Base-by-base conservation (phyloP, 352 stramenopile genomes). In the Phytophthora ohioensis region DNA sequence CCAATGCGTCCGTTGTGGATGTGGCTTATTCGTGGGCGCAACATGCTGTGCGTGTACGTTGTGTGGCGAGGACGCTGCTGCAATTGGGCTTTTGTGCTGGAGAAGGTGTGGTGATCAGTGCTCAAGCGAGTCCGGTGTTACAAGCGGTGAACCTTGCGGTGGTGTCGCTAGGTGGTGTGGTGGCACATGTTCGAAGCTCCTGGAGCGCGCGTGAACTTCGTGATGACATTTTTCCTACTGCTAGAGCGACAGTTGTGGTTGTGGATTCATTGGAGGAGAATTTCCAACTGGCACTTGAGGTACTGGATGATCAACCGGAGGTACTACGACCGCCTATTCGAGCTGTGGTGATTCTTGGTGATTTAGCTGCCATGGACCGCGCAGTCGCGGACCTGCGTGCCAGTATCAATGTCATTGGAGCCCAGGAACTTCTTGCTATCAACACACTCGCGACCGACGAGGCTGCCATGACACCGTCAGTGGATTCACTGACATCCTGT, bases 91-190 rank as follows among this genome's bases (percentile, higher is more conserved):
- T 95, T 45, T 55, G 57, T 31, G 17, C 71, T 0, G 85, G 87
- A 27, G 84, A 95, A 55, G 87, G 84, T 15, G 81, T 87, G 0
- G 81, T 93, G 4, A 61, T 92, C 53, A 78, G 69, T 63, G 78
- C 77, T 3, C 75, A 73, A 47, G 76, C 63, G 35, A 84, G 79
- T 53, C 75, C 81, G 2, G 47, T 81, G 15, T 53, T 93, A 27
- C 84, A 88, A 47, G 69, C 86, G 0, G 48, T 95, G 21, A 87
- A 93, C 57, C 72, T 93, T 45, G 87, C 87, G 0, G 78, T 74
- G 9, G 67, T 91, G 35, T 73, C 82, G 0, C 48, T 85, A 3
- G 87, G 87, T 27, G 87, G 85, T 30, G 68, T 90, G 9, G 84
- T 91, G 3, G 64, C 69, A 11, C 85, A 95, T 43, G 65, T 95